A percentile compares a stretch with the other conserved stretches of the same genome.
Evolutionary conservation across 2,329 filamentous ascomycete genomes (phyloP).

Genomic region (Achaetomium macrosporum): DNA sequence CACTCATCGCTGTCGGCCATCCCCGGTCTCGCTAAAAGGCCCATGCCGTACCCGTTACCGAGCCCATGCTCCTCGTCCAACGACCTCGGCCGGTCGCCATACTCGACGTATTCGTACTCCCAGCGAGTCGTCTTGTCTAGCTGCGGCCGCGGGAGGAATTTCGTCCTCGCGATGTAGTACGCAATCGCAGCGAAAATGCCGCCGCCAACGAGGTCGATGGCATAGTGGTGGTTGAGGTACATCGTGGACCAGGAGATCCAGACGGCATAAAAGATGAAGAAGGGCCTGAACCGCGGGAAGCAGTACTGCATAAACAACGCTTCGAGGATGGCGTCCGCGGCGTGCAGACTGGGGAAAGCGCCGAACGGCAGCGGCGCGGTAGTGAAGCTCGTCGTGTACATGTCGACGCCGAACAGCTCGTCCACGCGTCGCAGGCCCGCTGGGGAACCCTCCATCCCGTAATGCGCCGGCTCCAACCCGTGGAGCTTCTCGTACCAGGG

Average conservation of each 20-base stretch:
- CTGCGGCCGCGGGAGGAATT: slow-evolving; percentile 77
- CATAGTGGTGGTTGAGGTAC: slow-evolving; percentile 97
- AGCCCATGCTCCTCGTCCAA: slow-evolving; percentile 43
- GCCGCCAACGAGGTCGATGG: slow-evolving; percentile 83
- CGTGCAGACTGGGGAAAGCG: slow-evolving; percentile 89
- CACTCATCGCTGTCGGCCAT: slow-evolving; percentile 72
- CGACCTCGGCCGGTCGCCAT: slow-evolving; percentile 52
- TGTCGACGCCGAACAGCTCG: slow-evolving; percentile 79
- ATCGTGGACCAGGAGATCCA: slow-evolving; percentile 99
- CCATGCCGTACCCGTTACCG: slow-evolving; percentile 43
- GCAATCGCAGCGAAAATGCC: slow-evolving; percentile 70
- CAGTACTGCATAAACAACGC: slow-evolving; percentile 89
- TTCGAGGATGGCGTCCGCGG: slow-evolving; percentile 81
- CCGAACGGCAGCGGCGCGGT: slow-evolving; percentile 89
- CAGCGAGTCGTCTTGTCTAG: slow-evolving; percentile 80
- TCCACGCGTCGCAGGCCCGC: slow-evolving; percentile 87
- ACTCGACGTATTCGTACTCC: slow-evolving; percentile 92
- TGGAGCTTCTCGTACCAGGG: slow-evolving; percentile 97
- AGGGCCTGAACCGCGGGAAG: slow-evolving; percentile 74
- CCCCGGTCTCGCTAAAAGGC: slow-evolving; percentile 36
- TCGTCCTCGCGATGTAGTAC: slow-evolving; percentile 75
- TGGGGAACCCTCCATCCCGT: slow-evolving; percentile 83
- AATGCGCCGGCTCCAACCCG: slow-evolving; percentile 84
- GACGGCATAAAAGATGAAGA: slow-evolving; percentile 77
- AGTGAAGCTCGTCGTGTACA: slow-evolving; percentile 90